Conservation (phyloP, 2,329 filamentous ascomycete species). For the Chrysoporthe austroafricana region DNA sequence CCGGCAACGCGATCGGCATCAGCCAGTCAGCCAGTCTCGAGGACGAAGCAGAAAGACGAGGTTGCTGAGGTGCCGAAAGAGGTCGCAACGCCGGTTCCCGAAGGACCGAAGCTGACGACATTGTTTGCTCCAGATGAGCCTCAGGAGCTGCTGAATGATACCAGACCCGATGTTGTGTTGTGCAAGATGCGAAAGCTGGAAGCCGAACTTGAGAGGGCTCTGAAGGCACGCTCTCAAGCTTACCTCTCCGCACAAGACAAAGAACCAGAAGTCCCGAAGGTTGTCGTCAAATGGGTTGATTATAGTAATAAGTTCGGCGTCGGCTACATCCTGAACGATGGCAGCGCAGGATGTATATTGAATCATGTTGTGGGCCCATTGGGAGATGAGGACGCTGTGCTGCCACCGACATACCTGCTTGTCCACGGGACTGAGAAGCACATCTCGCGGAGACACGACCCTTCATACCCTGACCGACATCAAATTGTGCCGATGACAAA, state of each 20-base stretch:
- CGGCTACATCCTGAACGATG: conserved; percentile 82
- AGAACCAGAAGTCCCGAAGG: conserved; percentile 60
- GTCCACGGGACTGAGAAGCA: conserved; percentile 73
- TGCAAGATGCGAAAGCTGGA: conserved; percentile 60
- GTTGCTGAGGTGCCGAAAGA: conserved; percentile 3
- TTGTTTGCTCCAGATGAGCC: conserved; percentile 61
- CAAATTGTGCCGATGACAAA: conserved; percentile 68
- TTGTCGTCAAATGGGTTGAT: conserved; percentile 82
- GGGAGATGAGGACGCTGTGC: conserved; percentile 52
- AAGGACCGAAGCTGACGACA: conserved; percentile 31
- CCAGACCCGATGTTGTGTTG: conserved; percentile 62
- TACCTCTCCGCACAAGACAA: conserved; percentile 59
- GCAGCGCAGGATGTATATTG: conserved; percentile 74
- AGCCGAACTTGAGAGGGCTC: conserved; percentile 62
- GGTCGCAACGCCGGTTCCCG: background rate
- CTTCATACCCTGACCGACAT: conserved; percentile 58
- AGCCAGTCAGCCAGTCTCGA: conserved; percentile 12
- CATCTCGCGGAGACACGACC: conserved; percentile 64
- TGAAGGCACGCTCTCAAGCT: conserved; percentile 67
- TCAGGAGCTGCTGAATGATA: conserved; percentile 53
- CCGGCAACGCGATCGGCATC: conserved; percentile 15
- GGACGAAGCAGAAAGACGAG: conserved; percentile 21
- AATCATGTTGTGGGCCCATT: conserved; percentile 58
- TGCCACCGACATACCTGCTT: conserved; percentile 73
- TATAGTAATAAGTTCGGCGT: conserved; percentile 87